Evolutionary conservation across 768 basidiomycete species (phyloP), one percentile per base, ranked within the genome.

Genomic region (Boletellus sp.): DNA sequence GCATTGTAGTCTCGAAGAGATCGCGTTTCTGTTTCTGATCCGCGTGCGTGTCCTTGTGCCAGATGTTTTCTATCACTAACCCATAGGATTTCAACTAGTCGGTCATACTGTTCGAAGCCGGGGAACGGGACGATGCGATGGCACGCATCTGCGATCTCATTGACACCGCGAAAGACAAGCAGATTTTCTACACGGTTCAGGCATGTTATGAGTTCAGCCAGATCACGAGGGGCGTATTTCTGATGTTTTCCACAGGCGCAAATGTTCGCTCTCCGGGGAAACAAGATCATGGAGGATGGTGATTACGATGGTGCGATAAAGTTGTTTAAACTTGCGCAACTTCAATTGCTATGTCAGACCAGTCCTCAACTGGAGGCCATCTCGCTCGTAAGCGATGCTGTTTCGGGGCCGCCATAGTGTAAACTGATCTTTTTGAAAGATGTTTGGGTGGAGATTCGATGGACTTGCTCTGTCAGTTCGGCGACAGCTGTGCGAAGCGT

Each of bases 361-460:
- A 44, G 7, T 6, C 45, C 50, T 19, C 45, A 37, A 9, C 31
- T 58, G 20, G 47, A 16, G 9, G 50, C 50, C 15, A 54, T 59
- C 44, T 54, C 56, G 1, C 58, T 59, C 15, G 53, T 57, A 42
- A 36, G 53, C 3, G 15, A 20, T 26, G 35, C n/a, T 33, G 1
- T 4, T 10, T 23, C 6, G 19, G 16, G 3, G 1, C 28, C 3
- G 9, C 28, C 1, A 4, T 26, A 16, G 45, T 35, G 12, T 22
- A 19, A 15, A 36, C 41, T 54, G 10, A 55, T 16, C 16, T 1
- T n/a, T 24, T 31, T 16, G 35, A 48, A 39, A 56, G 56, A 22
- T 59, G 26, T 59, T 54, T 43, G 52, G 46, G 17, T 59, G 57
- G 57, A 24, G 43, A 31, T 46, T 54, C 3, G 52, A 52, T 0